Base-by-base conservation (phyloP, 768 basidiomycete genomes). In the Auriscalpium microsporum region DNA sequence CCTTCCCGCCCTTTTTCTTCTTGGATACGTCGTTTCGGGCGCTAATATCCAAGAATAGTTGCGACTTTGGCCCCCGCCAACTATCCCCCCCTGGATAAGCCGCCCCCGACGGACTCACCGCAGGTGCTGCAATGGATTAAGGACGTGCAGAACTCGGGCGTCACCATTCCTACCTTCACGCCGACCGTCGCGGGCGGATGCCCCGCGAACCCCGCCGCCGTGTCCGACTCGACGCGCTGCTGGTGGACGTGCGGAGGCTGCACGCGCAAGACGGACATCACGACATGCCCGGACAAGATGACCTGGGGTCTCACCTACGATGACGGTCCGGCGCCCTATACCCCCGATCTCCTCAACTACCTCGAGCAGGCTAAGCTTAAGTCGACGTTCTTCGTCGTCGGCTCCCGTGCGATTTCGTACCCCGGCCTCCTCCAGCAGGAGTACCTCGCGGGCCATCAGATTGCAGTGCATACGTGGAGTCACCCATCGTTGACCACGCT, bases 351-450 rank as follows among this genome's bases (percentile, higher is more conserved):
- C 9, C 73, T 94, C 57, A 66, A 76, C 52, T 93, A 87, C 69
- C 75, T 93, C 36, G 77, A 84, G 56, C 66, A 78, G 45, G 64
- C 76, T 50, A 71, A 83, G 50, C 74, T 94, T 67, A 84, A 81
- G 66, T 78, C 89, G 3, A 95, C 93, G 1, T 92, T 94, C 77
- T 95, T 93, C 69, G 78, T 83, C 57, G 87, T 93, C 57, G 90
- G 92, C 48, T 92, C 90, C 17, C 83, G 91, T 51, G 82, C 73
- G 47, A 78, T 91, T 58, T 83, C 82, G 0, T 80, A 82, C 68
- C 90, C 90, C 1, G 67, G 72, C 21, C 81, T 81, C 61, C 71
- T 90, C 8, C 89, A 88, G 65, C 69, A 77, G 16, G 81, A 93
- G 73, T 91, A 90, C 73, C 80, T 90, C 76, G 65, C 66, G 35